Percentiles rank a stretch among this genome's conserved stretches.
phyloP scores from a whole-genome alignment of 2,329 filamentous ascomycete species.

The Sporothrix brasiliensis region DNA sequence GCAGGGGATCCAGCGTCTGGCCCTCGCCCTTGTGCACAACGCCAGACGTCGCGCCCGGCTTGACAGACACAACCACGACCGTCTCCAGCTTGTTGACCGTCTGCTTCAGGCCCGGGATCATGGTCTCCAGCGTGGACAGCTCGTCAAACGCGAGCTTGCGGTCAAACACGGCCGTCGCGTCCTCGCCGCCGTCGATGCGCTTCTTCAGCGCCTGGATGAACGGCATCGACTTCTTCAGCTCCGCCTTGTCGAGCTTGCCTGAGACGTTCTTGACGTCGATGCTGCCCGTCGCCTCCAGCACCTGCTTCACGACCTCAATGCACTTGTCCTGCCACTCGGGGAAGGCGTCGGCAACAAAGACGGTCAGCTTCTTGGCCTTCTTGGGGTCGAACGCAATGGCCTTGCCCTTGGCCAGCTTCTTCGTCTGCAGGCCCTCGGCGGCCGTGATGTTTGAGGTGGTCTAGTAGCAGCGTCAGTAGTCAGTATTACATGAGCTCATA shows the following conservation, averaged over 20 bases:
- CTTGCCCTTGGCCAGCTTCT: conserved; percentile 83
- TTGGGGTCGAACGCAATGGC: conserved; percentile 81
- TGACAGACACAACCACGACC: conserved; percentile 72
- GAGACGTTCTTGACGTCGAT: conserved; percentile 78
- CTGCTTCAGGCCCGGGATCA: conserved; percentile 53
- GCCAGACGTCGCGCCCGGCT: conserved; percentile 70
- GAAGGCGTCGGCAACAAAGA: conserved; percentile 79
- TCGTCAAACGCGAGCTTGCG: conserved; percentile 88
- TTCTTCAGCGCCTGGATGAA: conserved; percentile 89
- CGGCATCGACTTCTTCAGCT: conserved; percentile 98
- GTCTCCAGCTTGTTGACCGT: conserved; percentile 57
- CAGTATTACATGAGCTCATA: background rate
- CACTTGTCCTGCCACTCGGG: conserved; percentile 92
- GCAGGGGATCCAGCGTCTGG: conserved; percentile 60
- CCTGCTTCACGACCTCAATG: conserved; percentile 73
- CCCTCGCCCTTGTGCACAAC: conserved; percentile 52
- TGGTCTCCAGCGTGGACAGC: conserved; percentile 75
- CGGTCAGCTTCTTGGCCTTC: conserved; percentile 86
- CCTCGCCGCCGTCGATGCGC: conserved; percentile 72
- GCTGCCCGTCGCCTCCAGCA: conserved; percentile 32
- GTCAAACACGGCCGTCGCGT: conserved; percentile 70
- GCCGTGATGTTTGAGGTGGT: conserved; percentile 36
- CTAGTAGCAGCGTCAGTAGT: conserved; percentile 7
- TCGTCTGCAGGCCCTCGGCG: conserved; percentile 37
- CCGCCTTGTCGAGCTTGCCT: conserved; percentile 76